Base-by-base conservation (phyloP, 805 yeast genomes). In the Cephaloascus fragrans region DNA sequence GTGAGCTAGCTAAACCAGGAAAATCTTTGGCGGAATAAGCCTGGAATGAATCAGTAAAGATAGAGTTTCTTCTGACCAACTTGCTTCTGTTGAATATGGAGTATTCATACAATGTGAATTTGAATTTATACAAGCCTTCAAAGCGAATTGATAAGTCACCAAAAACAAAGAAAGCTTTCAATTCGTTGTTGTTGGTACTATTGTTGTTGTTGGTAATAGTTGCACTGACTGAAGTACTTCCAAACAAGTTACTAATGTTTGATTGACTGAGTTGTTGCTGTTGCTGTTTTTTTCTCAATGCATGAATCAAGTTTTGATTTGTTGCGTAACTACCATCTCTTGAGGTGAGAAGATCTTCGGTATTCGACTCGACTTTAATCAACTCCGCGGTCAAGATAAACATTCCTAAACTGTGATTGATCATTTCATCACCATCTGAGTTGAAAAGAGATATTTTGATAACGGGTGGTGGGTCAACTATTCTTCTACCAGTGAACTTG, bases 1-100 rank as follows among this genome's bases (percentile, higher is more conserved):
- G 44, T 17, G 57, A 51, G 14, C 51, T 51, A 35, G 45, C 49
- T 18, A 57, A 47, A 6, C 62, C 62, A 10, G 62, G 62, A 39
- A 57, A 57, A 32, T 47, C 44, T 41, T 57, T 57, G 6, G 62
- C 59, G 10, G 54, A 47, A 42, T 56, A 57, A 6, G 52, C 60
- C 15, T 49, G 43, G 31, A 57, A 39, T 16, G 44, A 35, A 34
- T 51, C 45, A 3, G 56, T 47, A 26, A 41, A 37, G 9, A 45
- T 46, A 28, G 40, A 42, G 4, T 47, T 50, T 17, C 56, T 39
- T 19, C 42, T 42, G 3, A 23, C 35, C 19, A 52, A 43, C 3
- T 38, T 39, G n/a, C 44, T 43, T 3, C 35, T n/a, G 12, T 4
- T 4, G 20, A 31, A 16, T 9, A 31, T 9, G 17, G 42, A 39